A percentile compares a stretch with the other conserved stretches of the same genome.
These are phyloP conservation scores for Chloris gayana DNA, from an alignment of 176 grass and related monocot genomes.

Conservation along the genomic window DNA sequence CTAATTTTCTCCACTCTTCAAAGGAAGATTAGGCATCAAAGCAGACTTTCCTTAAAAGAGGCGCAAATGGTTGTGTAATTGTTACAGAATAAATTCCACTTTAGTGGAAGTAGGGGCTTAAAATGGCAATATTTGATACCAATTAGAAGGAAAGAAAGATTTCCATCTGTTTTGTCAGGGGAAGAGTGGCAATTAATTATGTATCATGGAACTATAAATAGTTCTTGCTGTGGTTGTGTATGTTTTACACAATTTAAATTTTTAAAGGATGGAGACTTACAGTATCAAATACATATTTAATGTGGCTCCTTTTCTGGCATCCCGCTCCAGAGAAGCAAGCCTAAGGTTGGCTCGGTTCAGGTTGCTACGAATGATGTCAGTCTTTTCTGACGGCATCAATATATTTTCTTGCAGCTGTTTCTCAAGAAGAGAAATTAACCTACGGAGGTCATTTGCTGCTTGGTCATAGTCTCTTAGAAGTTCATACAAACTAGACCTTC, in stretches of 20 bases:
- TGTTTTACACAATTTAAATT: slow-evolving; percentile 17
- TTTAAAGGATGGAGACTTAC: slow-evolving; percentile 58
- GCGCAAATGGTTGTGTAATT: not conserved
- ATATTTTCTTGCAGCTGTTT: slow-evolving; percentile 70
- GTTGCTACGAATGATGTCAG: slow-evolving; percentile 44
- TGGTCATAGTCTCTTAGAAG: slow-evolving; percentile 82
- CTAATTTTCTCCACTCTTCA: slow-evolving; percentile 9
- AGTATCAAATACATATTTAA: slow-evolving; percentile 87
- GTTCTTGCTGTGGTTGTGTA: slow-evolving; percentile 11
- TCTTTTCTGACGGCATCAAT: slow-evolving; percentile 38
- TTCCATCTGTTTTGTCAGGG: not conserved
- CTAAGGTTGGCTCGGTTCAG: slow-evolving; percentile 57
- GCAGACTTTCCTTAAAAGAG: not conserved
- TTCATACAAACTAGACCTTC: slow-evolving; percentile 83
- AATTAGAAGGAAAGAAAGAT: not conserved
- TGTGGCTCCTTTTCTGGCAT: slow-evolving; percentile 56
- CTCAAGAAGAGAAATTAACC: slow-evolving; percentile 75
- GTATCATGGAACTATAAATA: not conserved
- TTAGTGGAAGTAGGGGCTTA: slow-evolving; percentile 6
- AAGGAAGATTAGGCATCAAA: slow-evolving; percentile 15
- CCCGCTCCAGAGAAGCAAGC: slow-evolving; percentile 63
- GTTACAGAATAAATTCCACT: slow-evolving; percentile 2
- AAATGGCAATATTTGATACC: not conserved
- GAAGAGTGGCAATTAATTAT: not conserved
- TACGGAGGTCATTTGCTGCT: slow-evolving; percentile 70